Evolutionary conservation across 2,329 filamentous ascomycete species (phyloP), one percentile per base, ranked within the genome.

Genomic region (Xylaria multiplex): DNA sequence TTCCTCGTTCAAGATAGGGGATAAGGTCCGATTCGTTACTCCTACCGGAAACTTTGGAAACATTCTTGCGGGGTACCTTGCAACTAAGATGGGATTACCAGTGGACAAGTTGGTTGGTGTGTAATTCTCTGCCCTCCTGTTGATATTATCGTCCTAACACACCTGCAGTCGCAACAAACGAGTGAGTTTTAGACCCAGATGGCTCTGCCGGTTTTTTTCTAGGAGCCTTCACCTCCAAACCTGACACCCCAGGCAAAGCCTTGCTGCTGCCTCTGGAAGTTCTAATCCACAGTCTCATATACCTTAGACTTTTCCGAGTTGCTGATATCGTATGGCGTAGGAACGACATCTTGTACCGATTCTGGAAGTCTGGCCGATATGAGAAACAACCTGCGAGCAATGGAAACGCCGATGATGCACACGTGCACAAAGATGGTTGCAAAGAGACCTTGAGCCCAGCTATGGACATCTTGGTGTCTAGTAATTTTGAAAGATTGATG

Each of bases 391-490:
- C 89, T 11, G 84, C 88, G 57, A 86, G 88, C 0, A 82, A 87
- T 70, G 87, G 87, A 48, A 78, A 86, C 8, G 82, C 87, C 6
- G 86, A 91, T 68, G 88, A 88, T 6, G 83, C 80, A 55, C 85
- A 86, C 72, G 88, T 88, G 7, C 89, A 93, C 37, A 83, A 88
- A 71, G 87, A 88, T 50, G 93, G 92, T 43, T 93, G 95, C 68
- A 94, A 93, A 81, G 94, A 97, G 81, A 99, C 96, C 0, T 86
- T 96, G 58, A 93, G 91, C 72, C 96, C 96, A 0, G 96, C 96
- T 52, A 98, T 99, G 96, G 96, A 99, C 79, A 98, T 98, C 71
- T 85, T 98, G 3, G 94, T 98, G 13, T 95, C 91, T 27, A 96
- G 91, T 78, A 99, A 99, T 83, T 98, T 99, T 77, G 96, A 99